Evolutionary conservation across 2,329 filamentous ascomycete genomes (phyloP).

Genomic region (Pseudopyricularia javanii): DNA sequence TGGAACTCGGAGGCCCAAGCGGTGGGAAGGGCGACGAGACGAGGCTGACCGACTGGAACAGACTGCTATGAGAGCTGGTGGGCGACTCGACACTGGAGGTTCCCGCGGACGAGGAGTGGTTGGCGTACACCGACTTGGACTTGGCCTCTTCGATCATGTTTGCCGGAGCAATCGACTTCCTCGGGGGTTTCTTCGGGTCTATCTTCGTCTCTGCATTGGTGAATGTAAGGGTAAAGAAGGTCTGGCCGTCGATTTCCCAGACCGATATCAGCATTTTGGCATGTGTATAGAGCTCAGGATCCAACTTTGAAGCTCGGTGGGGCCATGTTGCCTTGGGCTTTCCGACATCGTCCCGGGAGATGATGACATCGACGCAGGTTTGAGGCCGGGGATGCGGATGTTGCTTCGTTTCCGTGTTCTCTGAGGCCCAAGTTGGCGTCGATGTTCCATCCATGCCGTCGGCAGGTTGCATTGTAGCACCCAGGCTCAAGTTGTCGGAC

Average conservation of each 20-base stretch:
- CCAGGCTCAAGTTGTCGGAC: conserved; percentile 25
- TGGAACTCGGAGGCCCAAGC: conserved; percentile 47
- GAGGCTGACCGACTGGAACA: conserved; percentile 33
- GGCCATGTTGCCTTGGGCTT: conserved; percentile 15
- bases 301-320: not conserved
- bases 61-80: conserved; percentile 20
- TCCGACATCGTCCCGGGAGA: conserved; percentile 36
- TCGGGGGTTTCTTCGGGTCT: conserved; percentile 16
- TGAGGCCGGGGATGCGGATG: conserved; percentile 5
- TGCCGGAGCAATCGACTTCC: conserved; percentile 24
- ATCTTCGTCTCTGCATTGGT: conserved; percentile 41
- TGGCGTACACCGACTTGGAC: conserved; percentile 27
- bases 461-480: conserved; percentile 3
- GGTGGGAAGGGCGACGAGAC: conserved; percentile 52
- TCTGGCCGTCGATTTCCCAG: conserved; percentile 57
- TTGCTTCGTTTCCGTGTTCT: conserved; percentile 15
- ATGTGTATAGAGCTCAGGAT: conserved; percentile 26
- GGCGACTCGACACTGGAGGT: conserved; percentile 29
- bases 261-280: conserved; percentile 69
- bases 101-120: conserved; percentile 22
- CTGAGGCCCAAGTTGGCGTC: conserved; percentile 14
- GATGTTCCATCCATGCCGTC: conserved; percentile 3
- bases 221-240: conserved; percentile 65
- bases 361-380: conserved; percentile 53
- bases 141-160: conserved; percentile 32